Evolutionary conservation across 1,284 basidiomycete genomes (phyloP).

Genomic region (Vanrija sp.): DNA sequence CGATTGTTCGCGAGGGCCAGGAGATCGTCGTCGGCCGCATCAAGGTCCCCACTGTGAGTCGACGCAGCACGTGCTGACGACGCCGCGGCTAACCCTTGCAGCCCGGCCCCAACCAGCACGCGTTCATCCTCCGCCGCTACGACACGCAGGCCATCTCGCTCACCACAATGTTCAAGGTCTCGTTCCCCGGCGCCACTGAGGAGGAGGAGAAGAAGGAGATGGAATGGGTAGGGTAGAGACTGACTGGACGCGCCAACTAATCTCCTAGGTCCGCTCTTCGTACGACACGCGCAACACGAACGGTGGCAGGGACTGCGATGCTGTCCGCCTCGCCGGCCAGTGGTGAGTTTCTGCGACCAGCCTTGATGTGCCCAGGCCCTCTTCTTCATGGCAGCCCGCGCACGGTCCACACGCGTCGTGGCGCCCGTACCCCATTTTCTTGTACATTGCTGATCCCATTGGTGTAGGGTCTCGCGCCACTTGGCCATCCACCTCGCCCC

Average conservation of each 20-base stretch:
- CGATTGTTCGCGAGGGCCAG: conserved; percentile 71
- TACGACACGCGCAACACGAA: conserved; percentile 79
- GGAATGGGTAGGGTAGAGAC: conserved; percentile 57
- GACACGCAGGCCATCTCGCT: conserved; percentile 94
- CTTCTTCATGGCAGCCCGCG: neutral
- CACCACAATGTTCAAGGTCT: conserved; percentile 96
- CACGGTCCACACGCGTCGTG: too few relatives aligned
- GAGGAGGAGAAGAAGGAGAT: conserved; percentile 77
- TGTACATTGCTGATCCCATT: neutral
- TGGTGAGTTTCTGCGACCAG: conserved; percentile 47
- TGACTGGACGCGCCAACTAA: neutral
- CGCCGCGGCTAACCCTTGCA: conserved; percentile 7
- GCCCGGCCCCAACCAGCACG: conserved; percentile 54
- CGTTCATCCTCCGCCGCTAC: conserved; percentile 91
- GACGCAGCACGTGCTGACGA: neutral
- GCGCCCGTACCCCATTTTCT: too few relatives aligned
- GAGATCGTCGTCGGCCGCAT: conserved; percentile 86
- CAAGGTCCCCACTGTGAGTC: conserved; percentile 83
- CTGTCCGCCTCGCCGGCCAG: conserved; percentile 75
- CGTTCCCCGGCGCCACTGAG: conserved; percentile 80
- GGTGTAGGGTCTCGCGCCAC: conserved; percentile 63
- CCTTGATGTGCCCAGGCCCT: neutral
- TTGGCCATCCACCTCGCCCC: conserved; percentile 59
- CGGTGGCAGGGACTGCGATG: conserved; percentile 61
- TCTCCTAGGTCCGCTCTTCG: conserved; percentile 49